phyloP scores from a whole-genome alignment of 768 basidiomycete genomes.

The Serendipita vermifera region DNA sequence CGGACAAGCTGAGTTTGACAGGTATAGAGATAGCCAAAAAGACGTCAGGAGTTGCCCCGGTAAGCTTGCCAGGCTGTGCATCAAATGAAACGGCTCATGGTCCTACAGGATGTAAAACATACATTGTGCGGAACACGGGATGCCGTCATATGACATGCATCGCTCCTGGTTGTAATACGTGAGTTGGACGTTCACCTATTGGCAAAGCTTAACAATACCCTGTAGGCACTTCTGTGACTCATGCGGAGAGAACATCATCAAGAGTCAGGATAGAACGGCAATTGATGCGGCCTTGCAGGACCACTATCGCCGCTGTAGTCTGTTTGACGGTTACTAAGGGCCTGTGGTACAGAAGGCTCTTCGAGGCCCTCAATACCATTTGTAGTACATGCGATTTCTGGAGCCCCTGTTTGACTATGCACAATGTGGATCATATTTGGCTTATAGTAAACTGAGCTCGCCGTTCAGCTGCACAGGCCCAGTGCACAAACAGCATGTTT shows the following conservation, averaged over 20 bases:
- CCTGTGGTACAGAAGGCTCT: too few relatives aligned
- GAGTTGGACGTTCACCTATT: neutral
- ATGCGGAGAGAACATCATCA: neutral
- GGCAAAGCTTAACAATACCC: neutral
- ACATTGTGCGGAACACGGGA: neutral
- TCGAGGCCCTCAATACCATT: too few relatives aligned
- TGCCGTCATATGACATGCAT: constrained; percentile 5
- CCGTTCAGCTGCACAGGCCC: too few relatives aligned
- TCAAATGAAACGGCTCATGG: neutral
- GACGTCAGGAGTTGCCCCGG: constrained; percentile 4
- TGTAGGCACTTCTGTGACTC: constrained; percentile 1
- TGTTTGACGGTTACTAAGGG: too few relatives aligned
- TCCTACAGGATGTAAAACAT: neutral
- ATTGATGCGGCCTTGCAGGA: neutral
- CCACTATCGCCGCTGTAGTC: neutral
- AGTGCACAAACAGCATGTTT: too few relatives aligned
- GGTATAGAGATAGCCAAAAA: neutral
- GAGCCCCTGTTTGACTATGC: too few relatives aligned
- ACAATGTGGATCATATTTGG: too few relatives aligned
- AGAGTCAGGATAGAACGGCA: neutral
- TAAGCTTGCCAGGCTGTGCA: neutral
- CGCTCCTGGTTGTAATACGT: constrained; percentile 5
- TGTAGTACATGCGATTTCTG: too few relatives aligned
- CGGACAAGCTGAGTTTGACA: neutral
- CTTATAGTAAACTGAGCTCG: too few relatives aligned